These are phyloP conservation scores for Penicillium manginii DNA, from an alignment of 495 filamentous ascomycete genomes.

Conservation along the genomic window DNA sequence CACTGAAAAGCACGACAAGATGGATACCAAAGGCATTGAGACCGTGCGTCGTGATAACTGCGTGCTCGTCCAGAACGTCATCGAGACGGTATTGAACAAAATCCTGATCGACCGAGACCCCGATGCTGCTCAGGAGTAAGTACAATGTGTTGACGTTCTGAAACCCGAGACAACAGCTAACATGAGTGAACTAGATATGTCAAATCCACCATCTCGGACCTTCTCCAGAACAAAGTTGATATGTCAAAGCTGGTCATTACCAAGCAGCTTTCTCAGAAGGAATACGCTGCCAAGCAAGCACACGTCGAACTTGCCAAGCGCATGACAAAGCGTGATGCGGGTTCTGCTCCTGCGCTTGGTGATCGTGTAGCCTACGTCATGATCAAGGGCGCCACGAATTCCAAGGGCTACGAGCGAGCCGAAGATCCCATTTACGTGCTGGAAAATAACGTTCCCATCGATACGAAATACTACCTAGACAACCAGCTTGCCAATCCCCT, in stretches of 20 bases:
- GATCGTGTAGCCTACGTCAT: conserved; percentile 99
- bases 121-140: conserved; percentile 89
- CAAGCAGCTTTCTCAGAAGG: conserved; percentile 84
- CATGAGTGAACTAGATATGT: conserved; percentile 70
- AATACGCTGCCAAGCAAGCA: conserved; percentile 88
- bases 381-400: conserved; percentile 83
- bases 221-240: conserved; percentile 96
- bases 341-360: conserved; percentile 90
- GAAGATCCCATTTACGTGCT: conserved; percentile 97
- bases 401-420: conserved; percentile 92
- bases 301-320: conserved; percentile 92
- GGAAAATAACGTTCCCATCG: conserved; percentile 96
- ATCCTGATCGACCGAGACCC: conserved; percentile 93
- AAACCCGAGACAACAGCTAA: background rate
- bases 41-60: conserved; percentile 98
- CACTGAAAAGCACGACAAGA: conserved; percentile 95
- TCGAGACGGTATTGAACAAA: conserved; percentile 94
- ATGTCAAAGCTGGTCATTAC: conserved; percentile 99
- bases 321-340: conserved; percentile 94
- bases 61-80: conserved; percentile 90
- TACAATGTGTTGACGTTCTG: conserved; percentile 11
- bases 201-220: conserved; percentile 92
- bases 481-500: conserved; percentile 97
- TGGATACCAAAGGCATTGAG: conserved; percentile 99
- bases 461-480: conserved; percentile 98